Base-by-base conservation (phyloP, 306 rosid genomes). In the Cercis canadensis region DNA sequence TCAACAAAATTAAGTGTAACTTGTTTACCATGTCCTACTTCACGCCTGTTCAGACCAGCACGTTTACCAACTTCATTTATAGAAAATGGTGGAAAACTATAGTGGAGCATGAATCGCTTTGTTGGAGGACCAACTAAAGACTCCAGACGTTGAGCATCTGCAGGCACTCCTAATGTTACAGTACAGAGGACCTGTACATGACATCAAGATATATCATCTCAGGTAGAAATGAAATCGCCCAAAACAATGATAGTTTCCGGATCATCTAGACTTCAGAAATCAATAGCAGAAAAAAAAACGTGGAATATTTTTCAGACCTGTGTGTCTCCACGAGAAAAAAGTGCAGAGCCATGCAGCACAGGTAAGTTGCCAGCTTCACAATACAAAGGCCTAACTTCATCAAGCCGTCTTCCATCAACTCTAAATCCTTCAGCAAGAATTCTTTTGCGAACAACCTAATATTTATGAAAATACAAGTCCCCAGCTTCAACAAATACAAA, bases 61-160 rank as follows among this genome's bases (percentile, higher is more conserved):
- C 80, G 92, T 84, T 91, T 94, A 36, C 96, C 97, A 31, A 94
- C 96, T 85, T 94, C 96, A 71, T 91, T 91, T 57, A 89, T 91
- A 72, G 92, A 87, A 85, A 84, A 91, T 51, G 99, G 99, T 32
- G 97, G 99, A 78, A 94, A 94, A 65, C 97, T 94, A 58, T 94
- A 91, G 76, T 94, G 99, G 78, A 94, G 99, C 99, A 94, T 91
- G 77, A 94, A 94, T 67, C 99, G 88, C 85, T 94, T 94, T 10
- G 78, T 80, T 8, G 95, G 86, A 70, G 96, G 95, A 37, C 99
- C 97, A 11, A 94, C 96, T 13, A 94, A 59, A 67, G 96, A 91
- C 14, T 90, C 96, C 85, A 94, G 80, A 39, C 78, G 92, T 71
- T 94, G 99, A 60, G 99, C 99, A 73, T 94, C 97, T 72, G 84